Conservation (phyloP, 495 filamentous ascomycete species). For the Podospora anserina region DNA sequence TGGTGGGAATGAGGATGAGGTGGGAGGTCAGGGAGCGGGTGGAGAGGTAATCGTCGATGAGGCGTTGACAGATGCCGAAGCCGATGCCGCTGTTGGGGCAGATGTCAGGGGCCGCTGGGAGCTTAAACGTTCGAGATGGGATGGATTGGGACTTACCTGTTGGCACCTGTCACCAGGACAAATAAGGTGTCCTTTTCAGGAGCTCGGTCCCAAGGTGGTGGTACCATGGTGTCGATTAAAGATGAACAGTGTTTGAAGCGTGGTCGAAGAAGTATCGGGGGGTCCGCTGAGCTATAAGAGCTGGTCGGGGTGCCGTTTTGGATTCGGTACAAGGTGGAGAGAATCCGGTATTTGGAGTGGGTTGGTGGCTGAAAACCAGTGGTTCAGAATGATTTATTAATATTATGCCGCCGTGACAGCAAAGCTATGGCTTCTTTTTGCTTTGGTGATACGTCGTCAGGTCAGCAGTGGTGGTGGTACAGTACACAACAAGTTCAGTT, state of each 20-base stretch:
- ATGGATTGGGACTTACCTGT: conserved; percentile 51
- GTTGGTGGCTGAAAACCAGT: neutral
- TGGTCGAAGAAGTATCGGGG: neutral
- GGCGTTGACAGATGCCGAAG: conserved; percentile 76
- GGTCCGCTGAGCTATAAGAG: neutral
- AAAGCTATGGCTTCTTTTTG: no score
- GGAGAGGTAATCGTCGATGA: conserved; percentile 85
- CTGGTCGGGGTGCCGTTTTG: neutral
- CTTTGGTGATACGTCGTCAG: neutral
- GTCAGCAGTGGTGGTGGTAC: neutral
- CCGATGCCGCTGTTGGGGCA: conserved; percentile 70
- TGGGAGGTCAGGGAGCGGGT: conserved; percentile 59
- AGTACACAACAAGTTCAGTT: no score
- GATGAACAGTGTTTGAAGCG: neutral
- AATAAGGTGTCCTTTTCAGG: conserved; percentile 46
- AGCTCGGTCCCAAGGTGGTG: conserved; percentile 51
- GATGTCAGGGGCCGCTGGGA: conserved; percentile 18
- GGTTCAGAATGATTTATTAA: neutral
- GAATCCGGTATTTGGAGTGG: neutral
- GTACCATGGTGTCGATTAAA: conserved; percentile 31
- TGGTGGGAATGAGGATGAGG: conserved; percentile 64
- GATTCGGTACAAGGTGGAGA: neutral
- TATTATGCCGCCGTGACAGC: neutral
- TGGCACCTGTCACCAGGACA: conserved; percentile 69
- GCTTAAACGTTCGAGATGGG: neutral